Evolutionary conservation across 768 basidiomycete species (phyloP).

Genomic region (Hypholoma sublateritium): DNA sequence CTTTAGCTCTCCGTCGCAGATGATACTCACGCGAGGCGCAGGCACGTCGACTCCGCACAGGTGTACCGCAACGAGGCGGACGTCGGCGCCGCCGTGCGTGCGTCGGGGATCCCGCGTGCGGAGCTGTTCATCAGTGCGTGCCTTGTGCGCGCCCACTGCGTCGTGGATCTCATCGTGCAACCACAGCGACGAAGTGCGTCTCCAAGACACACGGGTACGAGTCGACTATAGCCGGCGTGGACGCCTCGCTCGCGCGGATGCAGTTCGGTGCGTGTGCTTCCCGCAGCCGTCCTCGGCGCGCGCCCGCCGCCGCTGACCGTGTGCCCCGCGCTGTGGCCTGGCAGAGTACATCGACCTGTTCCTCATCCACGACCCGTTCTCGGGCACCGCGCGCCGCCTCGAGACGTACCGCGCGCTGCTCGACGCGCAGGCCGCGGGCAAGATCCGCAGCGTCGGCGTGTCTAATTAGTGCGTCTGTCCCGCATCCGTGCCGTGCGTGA

Average conservation of each 20-base stretch:
- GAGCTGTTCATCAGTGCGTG: slow-evolving; percentile 70
- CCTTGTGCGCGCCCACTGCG: neutral
- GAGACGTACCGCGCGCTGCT: slow-evolving; percentile 70
- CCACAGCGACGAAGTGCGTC: slow-evolving; percentile 63
- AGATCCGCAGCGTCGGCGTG: slow-evolving; percentile 73
- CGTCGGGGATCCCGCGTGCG: slow-evolving; percentile 53
- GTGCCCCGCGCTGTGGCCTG: too few relatives aligned
- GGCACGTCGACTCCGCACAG: slow-evolving; percentile 77
- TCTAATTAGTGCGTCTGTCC: slow-evolving; percentile 69
- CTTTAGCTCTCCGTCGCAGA: too few relatives aligned
- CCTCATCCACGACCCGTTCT: slow-evolving; percentile 73
- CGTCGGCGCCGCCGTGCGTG: slow-evolving; percentile 59
- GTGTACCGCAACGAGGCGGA: slow-evolving; percentile 63
- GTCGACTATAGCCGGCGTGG: slow-evolving; percentile 54
- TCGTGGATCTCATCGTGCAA: neutral
- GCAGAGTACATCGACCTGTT: slow-evolving; percentile 42
- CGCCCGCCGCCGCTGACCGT: neutral
- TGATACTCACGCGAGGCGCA: too few relatives aligned
- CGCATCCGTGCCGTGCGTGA: neutral
- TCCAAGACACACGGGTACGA: slow-evolving; percentile 64
- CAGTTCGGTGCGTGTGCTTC: slow-evolving; percentile 50
- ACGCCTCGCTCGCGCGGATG: slow-evolving; percentile 59
- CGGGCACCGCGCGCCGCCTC: slow-evolving; percentile 64
- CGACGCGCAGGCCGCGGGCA: slow-evolving; percentile 61
- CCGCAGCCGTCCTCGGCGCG: too few relatives aligned